These are phyloP conservation scores for Actinomortierella wolfii DNA, from an alignment of 371 early-diverging fungal genomes.

Conservation along the genomic window DNA sequence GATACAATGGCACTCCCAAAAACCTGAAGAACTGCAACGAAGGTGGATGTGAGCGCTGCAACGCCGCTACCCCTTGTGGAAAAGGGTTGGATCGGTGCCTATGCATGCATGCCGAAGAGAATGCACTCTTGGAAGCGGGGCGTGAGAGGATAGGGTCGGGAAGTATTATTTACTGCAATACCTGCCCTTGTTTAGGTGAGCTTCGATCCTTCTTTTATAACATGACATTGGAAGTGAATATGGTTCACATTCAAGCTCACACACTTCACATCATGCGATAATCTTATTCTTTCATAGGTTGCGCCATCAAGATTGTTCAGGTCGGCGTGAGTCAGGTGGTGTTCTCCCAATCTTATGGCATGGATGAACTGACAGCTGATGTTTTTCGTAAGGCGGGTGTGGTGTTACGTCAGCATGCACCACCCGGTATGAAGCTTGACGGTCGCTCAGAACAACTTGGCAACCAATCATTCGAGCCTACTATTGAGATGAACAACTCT, in stretches of 20 bases:
- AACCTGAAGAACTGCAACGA: conserved; percentile 92
- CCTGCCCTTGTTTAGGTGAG: conserved; percentile 81
- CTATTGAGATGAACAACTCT: too few species aligned
- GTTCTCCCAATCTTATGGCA: conserved; percentile 85
- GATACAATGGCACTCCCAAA: conserved; percentile 98
- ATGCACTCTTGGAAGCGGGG: conserved; percentile 95
- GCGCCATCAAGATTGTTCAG: conserved; percentile 97
- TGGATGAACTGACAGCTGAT: conserved; percentile 83
- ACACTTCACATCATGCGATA: conserved; percentile 5
- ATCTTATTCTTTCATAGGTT: conserved; percentile 65
- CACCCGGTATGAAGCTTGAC: conserved; percentile 55
- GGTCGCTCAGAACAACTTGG: too few species aligned
- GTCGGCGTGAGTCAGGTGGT: conserved; percentile 92
- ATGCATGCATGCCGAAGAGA: conserved; percentile 99
- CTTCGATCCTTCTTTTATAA: conserved; percentile 6
- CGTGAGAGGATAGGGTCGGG: conserved; percentile 76
- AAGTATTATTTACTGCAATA: conserved; percentile 91
- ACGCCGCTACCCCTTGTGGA: conserved; percentile 79
- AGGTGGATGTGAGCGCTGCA: conserved; percentile 95
- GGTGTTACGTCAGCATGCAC: conserved; percentile 77
- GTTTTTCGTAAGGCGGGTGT: conserved; percentile 86
- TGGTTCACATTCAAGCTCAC: conserved; percentile 5
- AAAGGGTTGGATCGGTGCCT: conserved; percentile 85
- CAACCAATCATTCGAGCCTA: too few species aligned
- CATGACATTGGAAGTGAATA: not conserved